Conservation (phyloP, 805 yeast species). For the Candida sphagnicola region DNA sequence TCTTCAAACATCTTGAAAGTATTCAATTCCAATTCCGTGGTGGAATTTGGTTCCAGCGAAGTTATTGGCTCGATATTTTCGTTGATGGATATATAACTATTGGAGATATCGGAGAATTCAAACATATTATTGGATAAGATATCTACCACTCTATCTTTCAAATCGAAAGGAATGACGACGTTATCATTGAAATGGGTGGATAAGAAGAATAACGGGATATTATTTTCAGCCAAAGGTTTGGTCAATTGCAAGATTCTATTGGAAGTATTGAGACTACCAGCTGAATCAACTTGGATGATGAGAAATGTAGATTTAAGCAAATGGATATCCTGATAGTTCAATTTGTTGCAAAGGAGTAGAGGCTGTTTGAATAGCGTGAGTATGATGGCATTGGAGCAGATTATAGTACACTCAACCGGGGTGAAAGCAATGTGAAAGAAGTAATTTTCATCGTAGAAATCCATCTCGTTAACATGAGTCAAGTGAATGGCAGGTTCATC, state of each 20-base stretch:
- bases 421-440: constrained; percentile 63
- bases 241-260: constrained; percentile 54
- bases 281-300: constrained; percentile 57
- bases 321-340: constrained; percentile 32
- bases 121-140: constrained; percentile 43
- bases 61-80: background rate
- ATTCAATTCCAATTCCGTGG: constrained; percentile 20
- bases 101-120: constrained; percentile 40
- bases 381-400: constrained; percentile 43
- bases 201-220: constrained; percentile 57
- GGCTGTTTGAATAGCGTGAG: constrained; percentile 35
- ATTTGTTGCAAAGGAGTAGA: constrained; percentile 25
- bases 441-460: constrained; percentile 23
- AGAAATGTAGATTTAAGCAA: constrained; percentile 44
- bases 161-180: constrained; percentile 50
- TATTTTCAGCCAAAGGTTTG: constrained; percentile 52
- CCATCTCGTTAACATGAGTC: constrained; percentile 5
- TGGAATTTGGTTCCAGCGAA: background rate
- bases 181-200: constrained; percentile 63
- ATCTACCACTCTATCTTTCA: constrained; percentile 41
- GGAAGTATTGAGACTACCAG: constrained; percentile 49
- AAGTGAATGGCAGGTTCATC: background rate
- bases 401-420: constrained; percentile 59
- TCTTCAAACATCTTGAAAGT: constrained; percentile 35
- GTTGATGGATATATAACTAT: constrained; percentile 34